Evolutionary conservation across 306 rosid genomes (phyloP).

Genomic region (Rosa multiflora): DNA sequence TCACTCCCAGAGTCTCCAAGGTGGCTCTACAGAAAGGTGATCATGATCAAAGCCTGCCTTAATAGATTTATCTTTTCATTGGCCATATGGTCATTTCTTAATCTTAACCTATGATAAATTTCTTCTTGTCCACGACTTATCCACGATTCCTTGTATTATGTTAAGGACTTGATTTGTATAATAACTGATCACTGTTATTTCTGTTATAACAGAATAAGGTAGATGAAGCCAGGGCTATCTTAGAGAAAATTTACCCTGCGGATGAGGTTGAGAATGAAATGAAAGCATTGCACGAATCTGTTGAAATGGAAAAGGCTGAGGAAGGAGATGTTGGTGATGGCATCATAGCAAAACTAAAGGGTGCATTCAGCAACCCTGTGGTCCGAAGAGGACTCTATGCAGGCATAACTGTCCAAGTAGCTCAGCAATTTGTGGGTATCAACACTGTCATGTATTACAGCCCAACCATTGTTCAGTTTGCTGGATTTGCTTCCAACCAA

Average conservation of each 20-base stretch:
- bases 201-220: conserved; percentile 38
- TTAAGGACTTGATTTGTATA: neutral
- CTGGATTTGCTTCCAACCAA: conserved; percentile 74
- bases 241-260: conserved; percentile 48
- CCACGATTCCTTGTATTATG: neutral
- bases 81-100: neutral
- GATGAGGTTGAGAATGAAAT: conserved; percentile 60
- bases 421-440: conserved; percentile 82
- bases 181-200: neutral
- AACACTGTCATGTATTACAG: conserved; percentile 91
- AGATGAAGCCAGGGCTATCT: conserved; percentile 54
- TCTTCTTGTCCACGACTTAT: neutral
- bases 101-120: neutral
- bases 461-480: conserved; percentile 85
- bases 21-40: conserved; percentile 80
- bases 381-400: conserved; percentile 78
- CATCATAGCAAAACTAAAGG: conserved; percentile 37
- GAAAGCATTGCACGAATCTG: conserved; percentile 51
- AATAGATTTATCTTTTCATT: neutral
- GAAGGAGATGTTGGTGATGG: conserved; percentile 48
- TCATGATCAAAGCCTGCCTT: neutral
- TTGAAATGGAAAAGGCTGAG: conserved; percentile 52
- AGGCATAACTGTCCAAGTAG: conserved; percentile 71
- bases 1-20: conserved; percentile 88
- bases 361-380: conserved; percentile 40